Evolutionary conservation across 129 eudicot genomes (phyloP).

Genomic region (Pseudognaphalium luteoalbum): DNA sequence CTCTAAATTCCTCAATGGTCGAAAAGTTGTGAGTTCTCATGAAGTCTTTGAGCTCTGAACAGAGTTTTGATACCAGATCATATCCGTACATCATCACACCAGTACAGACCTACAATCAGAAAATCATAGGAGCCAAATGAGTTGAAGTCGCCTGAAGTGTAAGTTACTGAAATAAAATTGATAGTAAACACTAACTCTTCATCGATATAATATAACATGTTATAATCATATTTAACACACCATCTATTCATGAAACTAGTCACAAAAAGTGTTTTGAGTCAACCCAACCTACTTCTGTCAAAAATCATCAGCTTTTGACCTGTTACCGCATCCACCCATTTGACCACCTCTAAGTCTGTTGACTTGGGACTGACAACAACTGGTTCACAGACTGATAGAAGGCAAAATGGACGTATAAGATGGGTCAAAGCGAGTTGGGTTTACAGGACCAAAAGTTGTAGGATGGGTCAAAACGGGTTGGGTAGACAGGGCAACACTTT

Average conservation of each 20-base stretch:
- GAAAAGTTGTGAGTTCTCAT: conserved; percentile 91
- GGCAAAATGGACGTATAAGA: background rate
- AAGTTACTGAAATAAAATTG: background rate
- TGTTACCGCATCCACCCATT: background rate
- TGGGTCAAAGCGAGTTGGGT: background rate
- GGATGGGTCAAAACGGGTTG: background rate
- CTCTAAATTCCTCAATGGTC: conserved; percentile 92
- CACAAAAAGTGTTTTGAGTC: background rate
- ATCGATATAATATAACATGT: background rate
- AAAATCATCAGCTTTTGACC: background rate
- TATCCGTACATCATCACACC: conserved; percentile 99
- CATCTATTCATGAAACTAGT: background rate
- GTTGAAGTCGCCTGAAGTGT: background rate
- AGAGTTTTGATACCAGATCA: conserved; percentile 67
- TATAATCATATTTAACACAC: background rate
- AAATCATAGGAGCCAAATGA: background rate
- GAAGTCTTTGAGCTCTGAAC: conserved; percentile 92
- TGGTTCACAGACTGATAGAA: background rate
- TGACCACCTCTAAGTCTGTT: background rate
- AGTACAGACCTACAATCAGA: conserved; percentile 76
- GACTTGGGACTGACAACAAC: background rate
- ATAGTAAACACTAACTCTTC: background rate
- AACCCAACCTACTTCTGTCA: background rate
- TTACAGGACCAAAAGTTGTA: background rate
- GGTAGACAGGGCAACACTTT: background rate